Base-by-base conservation (phyloP, 345 rosid species). In the Populus nigra region DNA sequence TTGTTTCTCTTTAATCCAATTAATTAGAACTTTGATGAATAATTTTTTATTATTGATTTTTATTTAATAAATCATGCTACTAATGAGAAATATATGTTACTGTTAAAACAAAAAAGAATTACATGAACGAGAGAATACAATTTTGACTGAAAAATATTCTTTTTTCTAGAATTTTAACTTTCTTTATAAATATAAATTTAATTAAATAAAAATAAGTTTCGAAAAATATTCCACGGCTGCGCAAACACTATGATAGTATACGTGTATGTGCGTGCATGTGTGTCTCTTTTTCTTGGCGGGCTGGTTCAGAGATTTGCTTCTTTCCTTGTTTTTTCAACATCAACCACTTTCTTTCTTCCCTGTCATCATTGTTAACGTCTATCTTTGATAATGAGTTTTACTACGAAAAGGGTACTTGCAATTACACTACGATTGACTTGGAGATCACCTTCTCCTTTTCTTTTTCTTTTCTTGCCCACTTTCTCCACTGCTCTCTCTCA, bases 371-470 rank as follows among this genome's bases (percentile, higher is more conserved):
- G 33, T 43, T 74, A 68, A 38, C 78, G 68, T 78, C 72, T 62
- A 50, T 80, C 78, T n/a, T 77, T 71, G 63, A 72, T 73, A 73
- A 80, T 76, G 77, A 82, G 81, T 79, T 77, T 78, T 82, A 84
- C 86, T 71, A 76, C 66, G 80, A 76, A 82, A 80, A 82, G 80
- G 77, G 66, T 73, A 78, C 78, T 80, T 77, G 86, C 79, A 81
- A 87, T 87, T 79, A 83, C 86, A 73, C 82, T 75, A 72, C 65
- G 73, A 67, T 87, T 84, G 86, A 85, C 86, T 77, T 71, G 49
- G n/a, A 76, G 5, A 27, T 63, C 49, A 47, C 74, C 71, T 63
- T 53, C 68, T 15, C 50, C 43, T 20, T 25, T 18, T 68, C 10
- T 4, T 47, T 13, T 45, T 68, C 10, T 4, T 47, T 13, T 45